Evolutionary conservation across 2,329 filamentous ascomycete genomes (phyloP), one percentile per base, ranked within the genome.

Genomic region (Torrubiella hemipterigena): DNA sequence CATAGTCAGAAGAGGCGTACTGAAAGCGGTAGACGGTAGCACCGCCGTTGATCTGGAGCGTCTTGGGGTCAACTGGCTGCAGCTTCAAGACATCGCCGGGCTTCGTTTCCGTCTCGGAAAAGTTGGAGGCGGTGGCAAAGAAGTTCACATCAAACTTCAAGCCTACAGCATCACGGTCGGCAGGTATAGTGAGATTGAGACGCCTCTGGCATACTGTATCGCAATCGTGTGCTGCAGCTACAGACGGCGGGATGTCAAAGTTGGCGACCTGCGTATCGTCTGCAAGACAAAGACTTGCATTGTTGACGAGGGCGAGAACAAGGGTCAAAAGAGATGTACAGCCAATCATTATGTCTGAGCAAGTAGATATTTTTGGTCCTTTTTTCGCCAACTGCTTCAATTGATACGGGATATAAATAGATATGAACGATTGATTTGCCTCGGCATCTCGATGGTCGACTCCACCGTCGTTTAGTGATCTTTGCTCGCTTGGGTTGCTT

Each of bases 41-140:
- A 24, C 39, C 39, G 13, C 32, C 29, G 7, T 30, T 36, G 24
- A 43, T 25, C 7, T 31, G 27, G n/a, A 39, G 26, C 1, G 25
- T 17, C 11, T 8, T 17, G 2, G 39, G 25, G 13, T 43, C 31
- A 13, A 38, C 24, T 9, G 39, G 29, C 17, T 35, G 17, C 9
- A 43, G 26, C 23, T 42, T 42, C 9, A 45, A 34, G n/a, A 43
- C 7, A 20, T 37, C 35, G 15, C 42, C 38, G 2, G 38, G 36
- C 18, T 36, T 24, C 13, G 55, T 31, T 12, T 16, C 17, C 8
- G 29, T 21, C 22, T 24, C 12, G 12, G 22, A 24, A 9, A 35
- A 35, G 19, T 35, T 35, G 5, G 9, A 7, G 9, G 33, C 29
- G 4, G 33, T 35, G 3, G 15, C 19, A 13, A 28, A 35, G 7